Evolutionary conservation across 2,329 filamentous ascomycete genomes (phyloP).

Genomic region (Aspergillus sojae): DNA sequence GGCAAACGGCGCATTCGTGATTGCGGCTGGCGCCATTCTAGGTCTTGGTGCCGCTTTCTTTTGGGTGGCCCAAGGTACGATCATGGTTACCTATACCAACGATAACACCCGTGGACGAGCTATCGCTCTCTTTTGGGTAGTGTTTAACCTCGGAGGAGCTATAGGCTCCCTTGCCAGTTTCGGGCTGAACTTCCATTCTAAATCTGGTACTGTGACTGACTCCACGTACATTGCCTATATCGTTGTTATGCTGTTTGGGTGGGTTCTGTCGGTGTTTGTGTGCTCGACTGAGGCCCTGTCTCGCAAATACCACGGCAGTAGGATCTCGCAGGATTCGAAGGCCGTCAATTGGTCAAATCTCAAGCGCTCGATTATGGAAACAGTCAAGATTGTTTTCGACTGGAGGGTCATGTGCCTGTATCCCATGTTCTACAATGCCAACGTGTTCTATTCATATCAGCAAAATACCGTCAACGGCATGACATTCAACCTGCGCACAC

Average conservation of each 20-base stretch:
- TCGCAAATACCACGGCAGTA: conserved; percentile 73
- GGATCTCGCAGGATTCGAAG: conserved; percentile 74
- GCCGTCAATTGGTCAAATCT: conserved; percentile 82
- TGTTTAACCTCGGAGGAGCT: conserved; percentile 87
- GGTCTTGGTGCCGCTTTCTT: conserved; percentile 52
- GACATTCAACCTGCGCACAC: conserved; percentile 72
- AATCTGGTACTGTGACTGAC: conserved; percentile 50
- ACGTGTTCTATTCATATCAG: conserved; percentile 79
- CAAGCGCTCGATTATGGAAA: conserved; percentile 72
- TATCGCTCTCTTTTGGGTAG: conserved; percentile 89
- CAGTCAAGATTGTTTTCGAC: conserved; percentile 64
- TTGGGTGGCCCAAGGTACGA: conserved; percentile 52
- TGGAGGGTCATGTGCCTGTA: conserved; percentile 71
- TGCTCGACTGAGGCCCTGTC: conserved; percentile 71
- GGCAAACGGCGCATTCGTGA: conserved; percentile 50
- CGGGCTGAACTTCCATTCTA: conserved; percentile 23
- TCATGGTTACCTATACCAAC: conserved; percentile 76
- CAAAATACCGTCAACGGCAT: conserved; percentile 71
- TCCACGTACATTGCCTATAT: conserved; percentile 86
- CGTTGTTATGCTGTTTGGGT: conserved; percentile 73
- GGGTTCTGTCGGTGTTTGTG: conserved; percentile 68
- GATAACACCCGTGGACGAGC: conserved; percentile 81
- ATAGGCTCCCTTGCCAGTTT: conserved; percentile 69
- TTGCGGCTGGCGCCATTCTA: conserved; percentile 51
- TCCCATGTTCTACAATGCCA: conserved; percentile 78